Conservation (phyloP, 2,329 filamentous ascomycete species). For the Cephalotrichum gorgonifer region DNA sequence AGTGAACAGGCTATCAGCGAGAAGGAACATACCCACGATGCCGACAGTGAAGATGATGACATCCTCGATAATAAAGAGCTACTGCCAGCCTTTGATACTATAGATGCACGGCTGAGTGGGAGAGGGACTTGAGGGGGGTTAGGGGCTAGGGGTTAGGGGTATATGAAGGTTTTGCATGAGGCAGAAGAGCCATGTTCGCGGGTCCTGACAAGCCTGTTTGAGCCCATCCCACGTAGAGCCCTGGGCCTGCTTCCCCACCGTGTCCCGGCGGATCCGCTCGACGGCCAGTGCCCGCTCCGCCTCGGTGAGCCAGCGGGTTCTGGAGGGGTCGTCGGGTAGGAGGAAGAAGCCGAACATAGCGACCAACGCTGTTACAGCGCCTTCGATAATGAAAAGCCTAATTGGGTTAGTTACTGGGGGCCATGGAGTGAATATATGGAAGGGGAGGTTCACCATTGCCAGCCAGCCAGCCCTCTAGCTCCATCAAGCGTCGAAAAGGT, state of each 20-base stretch:
- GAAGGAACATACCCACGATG: no score
- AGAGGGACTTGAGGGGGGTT: no score
- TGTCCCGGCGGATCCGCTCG: slow-evolving; percentile 31
- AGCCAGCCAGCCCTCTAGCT: slow-evolving; percentile 43
- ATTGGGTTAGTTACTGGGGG: neutral
- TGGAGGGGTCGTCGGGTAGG: slow-evolving; percentile 32
- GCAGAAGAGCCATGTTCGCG: slow-evolving; percentile 40
- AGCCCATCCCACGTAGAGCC: slow-evolving; percentile 32
- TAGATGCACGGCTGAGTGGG: no score
- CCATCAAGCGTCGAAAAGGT: slow-evolving; percentile 52
- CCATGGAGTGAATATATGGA: neutral
- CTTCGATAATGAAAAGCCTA: slow-evolving; percentile 56
- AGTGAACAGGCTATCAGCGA: no score
- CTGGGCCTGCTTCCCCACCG: slow-evolving; percentile 12
- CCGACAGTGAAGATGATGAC: no score
- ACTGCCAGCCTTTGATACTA: no score
- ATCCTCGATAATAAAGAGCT: no score
- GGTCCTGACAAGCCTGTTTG: slow-evolving; percentile 35
- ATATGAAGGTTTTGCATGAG: slow-evolving; percentile 47
- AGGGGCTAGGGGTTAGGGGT: no score
- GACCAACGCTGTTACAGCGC: slow-evolving; percentile 28
- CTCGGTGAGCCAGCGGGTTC: slow-evolving; percentile 31
- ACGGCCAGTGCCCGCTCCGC: slow-evolving; percentile 34
- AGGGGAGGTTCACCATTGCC: slow-evolving; percentile 37
- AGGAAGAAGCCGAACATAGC: slow-evolving; percentile 20